Evolutionary conservation across 495 filamentous ascomycete species (phyloP).

Genomic region (Aspergillus nidulans): DNA sequence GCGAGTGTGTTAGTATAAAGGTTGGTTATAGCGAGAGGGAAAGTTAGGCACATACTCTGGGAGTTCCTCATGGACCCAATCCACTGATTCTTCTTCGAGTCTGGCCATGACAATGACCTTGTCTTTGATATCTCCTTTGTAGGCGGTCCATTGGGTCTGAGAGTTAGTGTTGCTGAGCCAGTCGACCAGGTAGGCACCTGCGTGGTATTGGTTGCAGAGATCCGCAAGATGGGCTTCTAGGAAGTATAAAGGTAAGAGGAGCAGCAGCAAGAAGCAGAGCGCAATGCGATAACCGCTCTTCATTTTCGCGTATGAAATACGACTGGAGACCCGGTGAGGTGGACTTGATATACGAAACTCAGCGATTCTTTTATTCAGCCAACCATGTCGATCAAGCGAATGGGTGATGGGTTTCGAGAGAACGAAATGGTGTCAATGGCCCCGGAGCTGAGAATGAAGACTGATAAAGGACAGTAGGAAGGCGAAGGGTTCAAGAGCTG

Average conservation of each 20-base stretch:
- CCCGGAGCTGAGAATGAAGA: background rate
- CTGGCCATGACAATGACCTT: slow-evolving; percentile 58
- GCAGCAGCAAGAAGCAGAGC: slow-evolving; percentile 25
- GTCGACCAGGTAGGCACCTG: slow-evolving; percentile 37
- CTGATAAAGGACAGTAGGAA: background rate
- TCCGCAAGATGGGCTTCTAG: slow-evolving; percentile 36
- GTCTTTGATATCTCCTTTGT: slow-evolving; percentile 22
- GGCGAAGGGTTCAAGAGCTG: too few species aligned
- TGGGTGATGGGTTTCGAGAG: background rate
- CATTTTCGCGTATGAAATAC: slow-evolving; percentile 27
- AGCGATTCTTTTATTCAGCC: background rate
- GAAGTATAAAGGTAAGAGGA: slow-evolving; percentile 33
- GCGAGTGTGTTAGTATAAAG: background rate
- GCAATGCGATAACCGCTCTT: slow-evolving; percentile 34
- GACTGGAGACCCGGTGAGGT: background rate
- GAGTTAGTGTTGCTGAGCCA: slow-evolving; percentile 26
- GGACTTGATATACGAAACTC: background rate
- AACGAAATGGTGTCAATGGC: too few species aligned
- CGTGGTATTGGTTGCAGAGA: slow-evolving; percentile 41
- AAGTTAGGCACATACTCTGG: slow-evolving; percentile 34
- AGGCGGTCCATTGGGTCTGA: slow-evolving; percentile 2
- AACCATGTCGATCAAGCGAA: background rate
- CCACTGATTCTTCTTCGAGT: slow-evolving; percentile 50
- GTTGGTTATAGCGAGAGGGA: background rate
- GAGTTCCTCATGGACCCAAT: slow-evolving; percentile 57